Evolutionary conservation across 768 basidiomycete species (phyloP), one percentile per base, ranked within the genome.

Genomic region (Naematelia aurantialba): DNA sequence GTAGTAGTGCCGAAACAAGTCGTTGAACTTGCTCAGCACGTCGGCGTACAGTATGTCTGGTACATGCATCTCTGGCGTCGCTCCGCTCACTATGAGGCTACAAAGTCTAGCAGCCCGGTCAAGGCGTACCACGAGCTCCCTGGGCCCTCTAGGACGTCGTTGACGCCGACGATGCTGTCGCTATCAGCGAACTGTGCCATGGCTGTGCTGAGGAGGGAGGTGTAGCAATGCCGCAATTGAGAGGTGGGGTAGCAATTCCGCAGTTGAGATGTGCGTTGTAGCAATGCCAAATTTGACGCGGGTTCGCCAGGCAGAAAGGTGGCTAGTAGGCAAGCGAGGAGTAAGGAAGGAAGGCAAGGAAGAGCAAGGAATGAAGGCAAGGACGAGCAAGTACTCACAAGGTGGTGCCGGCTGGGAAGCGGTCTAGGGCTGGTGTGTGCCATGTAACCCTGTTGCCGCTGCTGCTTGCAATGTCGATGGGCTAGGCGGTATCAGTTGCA

Each of bases 151-250:
- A 58, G 34, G 22, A 25, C 57, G 29, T 62, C 61, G 25, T 62
- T 62, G 4, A 62, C 52, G 34, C 61, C 61, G n/a, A 62, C 10
- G 26, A 62, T 62, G 22, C 61, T 62, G 47, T 19, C 13, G n/a
- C 2, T 21, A 31, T 52, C 51, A 58, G 42, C 26, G 8, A 39
- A 39, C 14, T 10, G 31, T 21, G 17, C 19, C 22, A 46, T 42
- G 8, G 25, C 44, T n/a, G 21, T 26, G 2, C 24, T 29, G 21
- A 10, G 24, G n/a, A n/a, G n/a, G n/a, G n/a, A n/a, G n/a, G n/a
- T n/a, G n/a, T n/a, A n/a, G n/a, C n/a, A n/a, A n/a, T n/a, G n/a
- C n/a, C n/a, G n/a, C n/a, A n/a, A n/a, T n/a, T n/a, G n/a, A n/a
- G n/a, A n/a, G n/a, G n/a, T n/a, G n/a, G n/a, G n/a, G n/a, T n/a